phyloP scores from a whole-genome alignment of 352 stramenopile genomes.

The Pythium rhizo-oryzae region DNA sequence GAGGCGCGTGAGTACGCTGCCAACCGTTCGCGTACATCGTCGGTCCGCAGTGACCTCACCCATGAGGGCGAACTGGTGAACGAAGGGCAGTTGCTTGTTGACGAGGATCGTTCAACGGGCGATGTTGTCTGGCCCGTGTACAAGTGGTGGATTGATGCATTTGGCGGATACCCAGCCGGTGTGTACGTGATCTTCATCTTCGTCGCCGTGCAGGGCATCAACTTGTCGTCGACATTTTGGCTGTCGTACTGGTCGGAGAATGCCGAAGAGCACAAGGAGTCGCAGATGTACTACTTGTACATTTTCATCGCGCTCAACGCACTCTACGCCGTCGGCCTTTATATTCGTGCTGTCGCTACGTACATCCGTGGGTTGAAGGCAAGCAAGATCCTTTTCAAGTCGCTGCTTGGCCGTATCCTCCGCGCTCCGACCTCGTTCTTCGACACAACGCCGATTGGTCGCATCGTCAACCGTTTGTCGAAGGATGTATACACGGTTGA shows the following conservation, averaged over 20 bases:
- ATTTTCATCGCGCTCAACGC: conserved; percentile 83
- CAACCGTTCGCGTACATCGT: conserved; percentile 55
- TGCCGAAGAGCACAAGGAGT: conserved; percentile 46
- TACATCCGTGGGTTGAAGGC: conserved; percentile 68
- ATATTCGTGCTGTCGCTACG: conserved; percentile 57
- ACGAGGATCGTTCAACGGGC: conserved; percentile 75
- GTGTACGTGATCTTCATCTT: conserved; percentile 59
- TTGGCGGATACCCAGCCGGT: conserved; percentile 53
- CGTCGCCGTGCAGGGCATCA: conserved; percentile 51
- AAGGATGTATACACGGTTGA: conserved; percentile 85
- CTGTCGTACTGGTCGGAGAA: conserved; percentile 95
- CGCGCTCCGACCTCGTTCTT: conserved; percentile 78
- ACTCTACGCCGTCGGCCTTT: conserved; percentile 57
- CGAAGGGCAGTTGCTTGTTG: conserved; percentile 52
- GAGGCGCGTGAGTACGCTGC: conserved; percentile 39
- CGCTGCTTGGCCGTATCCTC: conserved; percentile 65
- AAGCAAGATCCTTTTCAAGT: conserved; percentile 58
- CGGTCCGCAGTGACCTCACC: conserved; percentile 53
- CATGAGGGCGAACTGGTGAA: conserved; percentile 28
- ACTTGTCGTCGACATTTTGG: conserved; percentile 80
- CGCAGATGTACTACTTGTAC: conserved; percentile 80
- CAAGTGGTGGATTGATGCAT: conserved; percentile 63
- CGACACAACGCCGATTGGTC: conserved; percentile 77
- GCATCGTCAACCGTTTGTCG: conserved; percentile 79
- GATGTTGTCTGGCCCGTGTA: conserved; percentile 75